Evolutionary conservation across 2,329 filamentous ascomycete species (phyloP), one percentile per base, ranked within the genome.

Genomic region (Chalaropsis thielavioides): DNA sequence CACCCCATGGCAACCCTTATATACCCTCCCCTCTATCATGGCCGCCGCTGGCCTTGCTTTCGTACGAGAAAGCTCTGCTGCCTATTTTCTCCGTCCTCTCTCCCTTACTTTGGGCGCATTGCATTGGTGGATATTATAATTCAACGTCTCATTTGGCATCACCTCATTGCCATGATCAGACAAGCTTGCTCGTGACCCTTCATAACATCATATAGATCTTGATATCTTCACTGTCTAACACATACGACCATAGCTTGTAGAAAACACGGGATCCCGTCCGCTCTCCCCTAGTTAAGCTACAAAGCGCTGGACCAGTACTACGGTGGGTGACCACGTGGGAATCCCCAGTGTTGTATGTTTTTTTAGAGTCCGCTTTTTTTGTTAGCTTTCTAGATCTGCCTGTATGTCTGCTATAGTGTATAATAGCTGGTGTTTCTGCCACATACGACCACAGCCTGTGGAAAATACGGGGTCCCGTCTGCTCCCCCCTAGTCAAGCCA

Each of bases 381-480:
- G 8, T n/a, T n/a, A n/a, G n/a, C n/a, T n/a, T n/a, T n/a, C n/a
- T n/a, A n/a, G n/a, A n/a, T n/a, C n/a, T n/a, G n/a, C n/a, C n/a
- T n/a, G n/a, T n/a, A n/a, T n/a, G n/a, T 8, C 35, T 38, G 35
- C 35, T 38, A 31, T 31, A 31, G 31, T 3, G 3, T 2, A 3
- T 31, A 31, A 31, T 31, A 31, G 3, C 31, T 31, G 2, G 6
- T 31, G 3, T 31, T 2, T 31, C 31, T 31, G 2, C 7, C 51
- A 59, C 38, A 59, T 59, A 64, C 22, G 38, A 59, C 49, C 62
- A 64, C 46, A 64, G 51, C 22, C 22, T 64, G 62, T 43, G 38
- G 22, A 64, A 35, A 58, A 43, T 31, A 64, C 24, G 49, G 62
- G n/a, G 22, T 64, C 62, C 62, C 22, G 22, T 64, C 62, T n/a